Base-by-base conservation (phyloP, 176 grass and related monocot species). In the Oryza meyeriana region DNA sequence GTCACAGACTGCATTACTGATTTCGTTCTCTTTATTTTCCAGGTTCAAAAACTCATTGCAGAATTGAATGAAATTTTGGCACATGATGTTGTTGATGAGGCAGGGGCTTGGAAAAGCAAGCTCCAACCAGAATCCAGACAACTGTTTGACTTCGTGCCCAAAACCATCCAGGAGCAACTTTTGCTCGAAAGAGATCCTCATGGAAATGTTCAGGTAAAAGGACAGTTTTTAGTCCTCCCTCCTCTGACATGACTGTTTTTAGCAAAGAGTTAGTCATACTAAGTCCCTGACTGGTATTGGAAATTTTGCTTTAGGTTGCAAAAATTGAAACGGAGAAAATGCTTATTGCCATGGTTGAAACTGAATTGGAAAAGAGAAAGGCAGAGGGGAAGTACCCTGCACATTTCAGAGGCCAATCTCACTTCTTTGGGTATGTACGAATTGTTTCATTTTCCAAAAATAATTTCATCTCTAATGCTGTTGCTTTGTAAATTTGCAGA, bases 291-390 rank as follows among this genome's bases (percentile, higher is more conserved):
- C 29, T 52, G 27, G 2, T 2, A 0, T 72, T 6, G 3, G 31
- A 72, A 45, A 30, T 61, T 5, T 68, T 45, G 10, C 71, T 62
- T 47, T 57, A 96, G 97, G 97, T 99, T 79, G 93, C 97, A 18
- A 99, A 99, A 90, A 99, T 99, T 74, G 97, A 99, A 93, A 99
- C 97, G 0, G 97, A 99, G 77, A 99, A 99, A 88, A 99, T 99
- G 97, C 83, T 99, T 64, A 99, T 96, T 82, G 74, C 91, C 77
- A 99, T 99, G 97, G 97, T 94, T 86, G 97, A 99, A 87, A 96
- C 91, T 57, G 93, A 99, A 80, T 81, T 99, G 79, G 93, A 94
- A 83, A 99, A 99, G 68, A 96, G 97, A 74, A 99, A 87, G 83
- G 80, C 74, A 36, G 89, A 87, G 63, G 97, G 93, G 36, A 90